Evolutionary conservation across 2,329 filamentous ascomycete species (phyloP).

Genomic region (Aspergillus cejpii): DNA sequence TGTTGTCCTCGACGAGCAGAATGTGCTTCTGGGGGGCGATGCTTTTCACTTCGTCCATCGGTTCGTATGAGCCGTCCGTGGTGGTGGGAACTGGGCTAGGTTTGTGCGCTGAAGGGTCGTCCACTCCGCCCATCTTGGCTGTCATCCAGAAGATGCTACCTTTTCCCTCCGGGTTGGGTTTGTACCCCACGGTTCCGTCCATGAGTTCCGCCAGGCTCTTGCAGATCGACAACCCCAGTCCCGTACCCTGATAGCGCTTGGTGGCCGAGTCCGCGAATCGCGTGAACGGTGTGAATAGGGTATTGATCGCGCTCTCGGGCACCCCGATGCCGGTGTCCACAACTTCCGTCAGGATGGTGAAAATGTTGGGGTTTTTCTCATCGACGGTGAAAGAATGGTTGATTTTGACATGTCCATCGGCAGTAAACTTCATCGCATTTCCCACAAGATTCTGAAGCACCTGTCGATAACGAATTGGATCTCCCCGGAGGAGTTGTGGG

Average conservation of each 20-base stretch:
- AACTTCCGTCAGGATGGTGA: slow-evolving; percentile 48
- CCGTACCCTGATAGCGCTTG: slow-evolving; percentile 51
- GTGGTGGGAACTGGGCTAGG: slow-evolving; percentile 19
- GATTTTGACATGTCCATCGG: slow-evolving; percentile 48
- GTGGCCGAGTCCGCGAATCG: slow-evolving; percentile 51
- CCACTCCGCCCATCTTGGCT: slow-evolving; percentile 37
- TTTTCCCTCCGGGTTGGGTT: slow-evolving; percentile 39
- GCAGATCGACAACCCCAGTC: slow-evolving; percentile 52
- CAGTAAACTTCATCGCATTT: slow-evolving; percentile 59
- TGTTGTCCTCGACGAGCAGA: slow-evolving; percentile 40
- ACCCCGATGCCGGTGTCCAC: slow-evolving; percentile 52
- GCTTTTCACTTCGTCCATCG: slow-evolving; percentile 28
- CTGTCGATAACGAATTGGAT: slow-evolving; percentile 55
- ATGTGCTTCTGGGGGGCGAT: slow-evolving; percentile 39
- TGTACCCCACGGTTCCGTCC: slow-evolving; percentile 48
- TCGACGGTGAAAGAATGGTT: slow-evolving; percentile 38
- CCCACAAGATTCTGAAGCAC: slow-evolving; percentile 56
- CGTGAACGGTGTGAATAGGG: slow-evolving; percentile 52
- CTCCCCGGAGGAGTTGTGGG: slow-evolving; percentile 48
- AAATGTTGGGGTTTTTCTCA: slow-evolving; percentile 36
- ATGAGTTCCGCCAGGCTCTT: slow-evolving; percentile 52
- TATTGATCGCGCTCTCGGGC: slow-evolving; percentile 38
- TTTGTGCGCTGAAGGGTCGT: slow-evolving; percentile 25
- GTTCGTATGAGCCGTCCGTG: slow-evolving; percentile 9
- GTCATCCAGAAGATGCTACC: slow-evolving; percentile 52